Evolutionary conservation across 2,329 filamentous ascomycete species (phyloP).

Genomic region (Pyrenophora teres): DNA sequence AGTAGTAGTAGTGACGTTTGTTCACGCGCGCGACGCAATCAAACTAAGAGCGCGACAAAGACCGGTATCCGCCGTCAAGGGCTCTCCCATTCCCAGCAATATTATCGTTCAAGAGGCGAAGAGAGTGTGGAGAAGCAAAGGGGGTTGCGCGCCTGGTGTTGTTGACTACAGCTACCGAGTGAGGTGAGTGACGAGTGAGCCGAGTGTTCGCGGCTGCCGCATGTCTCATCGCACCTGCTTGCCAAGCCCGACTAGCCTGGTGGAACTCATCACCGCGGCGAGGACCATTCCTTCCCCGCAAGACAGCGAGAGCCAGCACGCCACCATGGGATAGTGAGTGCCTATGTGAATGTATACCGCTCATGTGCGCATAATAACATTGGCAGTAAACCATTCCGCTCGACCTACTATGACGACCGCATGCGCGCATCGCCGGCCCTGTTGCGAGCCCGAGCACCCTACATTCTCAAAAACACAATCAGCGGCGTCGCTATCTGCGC

Average conservation of each 20-base stretch:
- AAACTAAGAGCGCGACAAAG: slow-evolving; percentile 40
- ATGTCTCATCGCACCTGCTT: slow-evolving; percentile 14
- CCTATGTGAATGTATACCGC: slow-evolving; percentile 7
- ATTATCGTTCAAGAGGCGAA: slow-evolving; percentile 24
- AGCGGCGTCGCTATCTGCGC: slow-evolving; percentile 76
- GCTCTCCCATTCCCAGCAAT: slow-evolving; percentile 38
- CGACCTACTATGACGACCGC: slow-evolving; percentile 89
- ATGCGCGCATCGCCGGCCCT: slow-evolving; percentile 86
- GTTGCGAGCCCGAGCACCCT: slow-evolving; percentile 88
- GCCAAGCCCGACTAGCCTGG: slow-evolving; percentile 21
- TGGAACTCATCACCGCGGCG: slow-evolving; percentile 30
- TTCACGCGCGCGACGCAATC: slow-evolving; percentile 38
- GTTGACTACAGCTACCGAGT: slow-evolving; percentile 21
- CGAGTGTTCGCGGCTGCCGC: slow-evolving; percentile 9
- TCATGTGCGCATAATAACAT: slow-evolving; percentile 15
- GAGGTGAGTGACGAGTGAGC: slow-evolving; percentile 16
- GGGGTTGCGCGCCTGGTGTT: slow-evolving; percentile 21
- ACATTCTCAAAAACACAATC: slow-evolving; percentile 84
- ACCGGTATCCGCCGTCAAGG: slow-evolving; percentile 24
- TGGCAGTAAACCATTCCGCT: slow-evolving; percentile 56
- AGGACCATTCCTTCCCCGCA: slow-evolving; percentile 24
- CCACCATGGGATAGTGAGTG: slow-evolving; percentile 44
- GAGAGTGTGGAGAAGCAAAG: slow-evolving; percentile 33
- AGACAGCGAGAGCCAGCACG: slow-evolving; percentile 20
- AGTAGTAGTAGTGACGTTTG: slow-evolving; percentile 22